phyloP scores from a whole-genome alignment of 345 rosid species.

The Brassica carinata region DNA sequence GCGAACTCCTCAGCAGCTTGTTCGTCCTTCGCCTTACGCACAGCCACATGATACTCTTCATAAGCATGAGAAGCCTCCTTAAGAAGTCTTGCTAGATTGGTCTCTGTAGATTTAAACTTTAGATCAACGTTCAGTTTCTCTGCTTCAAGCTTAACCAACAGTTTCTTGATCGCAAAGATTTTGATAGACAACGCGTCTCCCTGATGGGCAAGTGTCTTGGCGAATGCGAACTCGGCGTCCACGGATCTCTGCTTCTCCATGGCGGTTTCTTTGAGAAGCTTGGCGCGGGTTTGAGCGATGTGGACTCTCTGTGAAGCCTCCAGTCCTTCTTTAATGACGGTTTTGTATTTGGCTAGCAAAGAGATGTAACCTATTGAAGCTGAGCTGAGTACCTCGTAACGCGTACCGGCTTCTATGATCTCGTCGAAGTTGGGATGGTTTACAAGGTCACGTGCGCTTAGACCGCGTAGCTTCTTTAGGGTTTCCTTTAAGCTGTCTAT shows the following conservation, averaged over 20 bases:
- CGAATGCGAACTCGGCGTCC: conserved; percentile 12
- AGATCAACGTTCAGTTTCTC: conserved; percentile 32
- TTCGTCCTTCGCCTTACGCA: conserved; percentile 38
- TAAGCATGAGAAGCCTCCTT: conserved; percentile 39
- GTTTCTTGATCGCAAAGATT: conserved; percentile 39
- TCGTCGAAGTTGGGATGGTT: conserved; percentile 37
- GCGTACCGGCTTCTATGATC: conserved; percentile 38
- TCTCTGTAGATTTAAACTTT: conserved; percentile 26
- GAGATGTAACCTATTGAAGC: conserved; percentile 45
- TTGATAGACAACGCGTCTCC: conserved; percentile 33
- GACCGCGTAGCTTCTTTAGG: conserved; percentile 33
- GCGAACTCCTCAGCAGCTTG: conserved; percentile 43
- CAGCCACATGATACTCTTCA: conserved; percentile 40
- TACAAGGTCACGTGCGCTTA: conserved; percentile 40
- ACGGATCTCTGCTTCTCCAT: conserved; percentile 41
- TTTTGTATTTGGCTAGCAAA: conserved; percentile 45
- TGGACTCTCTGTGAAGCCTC: conserved; percentile 45
- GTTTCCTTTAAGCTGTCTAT: conserved; percentile 31
- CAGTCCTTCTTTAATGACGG: conserved; percentile 43
- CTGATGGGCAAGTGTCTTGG: conserved; percentile 23
- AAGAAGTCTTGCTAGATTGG: conserved; percentile 30
- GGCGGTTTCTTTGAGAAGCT: conserved; percentile 38
- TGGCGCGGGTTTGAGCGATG: conserved; percentile 33
- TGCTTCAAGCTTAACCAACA: conserved; percentile 39
- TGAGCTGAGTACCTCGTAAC: conserved; percentile 42